Evolutionary conservation across 1,139 yeast species (phyloP).

Genomic region (Hemisphaericaspora xylofermentans): DNA sequence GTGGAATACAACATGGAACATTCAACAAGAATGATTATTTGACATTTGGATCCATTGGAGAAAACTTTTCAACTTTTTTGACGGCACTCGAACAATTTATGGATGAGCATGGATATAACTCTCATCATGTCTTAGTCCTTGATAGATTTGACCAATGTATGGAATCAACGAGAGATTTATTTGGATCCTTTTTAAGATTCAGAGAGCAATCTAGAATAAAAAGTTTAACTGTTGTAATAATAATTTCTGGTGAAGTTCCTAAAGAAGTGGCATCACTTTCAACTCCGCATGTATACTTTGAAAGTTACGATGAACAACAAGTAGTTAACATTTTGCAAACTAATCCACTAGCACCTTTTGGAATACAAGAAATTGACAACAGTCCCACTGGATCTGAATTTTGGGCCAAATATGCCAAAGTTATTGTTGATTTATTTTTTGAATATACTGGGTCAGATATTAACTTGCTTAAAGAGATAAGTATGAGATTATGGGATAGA

Average conservation of each 20-base stretch:
- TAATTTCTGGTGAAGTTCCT: constrained; percentile 47
- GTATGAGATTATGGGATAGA: constrained; percentile 49
- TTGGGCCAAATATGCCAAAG: constrained; percentile 49
- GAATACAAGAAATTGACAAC: constrained; percentile 23
- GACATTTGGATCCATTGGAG: constrained; percentile 30
- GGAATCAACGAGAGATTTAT: constrained; percentile 47
- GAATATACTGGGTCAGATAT: constrained; percentile 58
- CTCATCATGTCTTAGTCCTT: constrained; percentile 55
- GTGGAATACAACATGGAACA: constrained; percentile 23
- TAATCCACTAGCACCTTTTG: constrained; percentile 28
- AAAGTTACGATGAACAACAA: constrained; percentile 44
- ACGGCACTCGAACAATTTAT: constrained; percentile 41
- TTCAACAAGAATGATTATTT: constrained; percentile 14
- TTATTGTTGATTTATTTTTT: constrained; percentile 52
- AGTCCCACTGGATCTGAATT: constrained; percentile 27
- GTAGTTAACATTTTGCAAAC: constrained; percentile 35
- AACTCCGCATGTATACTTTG: constrained; percentile 51
- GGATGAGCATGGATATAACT: constrained; percentile 26
- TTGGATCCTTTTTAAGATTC: constrained; percentile 47
- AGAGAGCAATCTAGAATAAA: constrained; percentile 39
- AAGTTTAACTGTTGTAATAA: constrained; percentile 32
- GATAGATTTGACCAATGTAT: constrained; percentile 58
- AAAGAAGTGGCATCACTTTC: constrained; percentile 44
- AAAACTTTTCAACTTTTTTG: constrained; percentile 48
- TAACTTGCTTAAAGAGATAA: constrained; percentile 40